Evolutionary conservation across 208 protist species (phyloP), one percentile per base, ranked within the genome.

Genomic region (Wallacemonas sp.): DNA sequence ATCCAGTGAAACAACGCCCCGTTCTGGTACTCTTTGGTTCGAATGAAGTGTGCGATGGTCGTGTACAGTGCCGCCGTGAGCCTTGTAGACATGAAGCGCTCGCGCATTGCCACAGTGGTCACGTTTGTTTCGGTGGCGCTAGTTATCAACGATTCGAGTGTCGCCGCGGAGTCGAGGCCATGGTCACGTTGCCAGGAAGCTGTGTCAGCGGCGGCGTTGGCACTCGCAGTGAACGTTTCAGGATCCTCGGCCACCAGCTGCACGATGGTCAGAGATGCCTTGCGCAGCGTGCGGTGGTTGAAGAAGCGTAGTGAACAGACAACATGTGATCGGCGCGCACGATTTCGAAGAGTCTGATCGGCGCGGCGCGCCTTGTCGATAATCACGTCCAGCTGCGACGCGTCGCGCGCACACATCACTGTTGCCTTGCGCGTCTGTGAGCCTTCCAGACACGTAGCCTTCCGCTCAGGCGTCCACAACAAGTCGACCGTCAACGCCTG

Each of bases 381-480:
- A 26, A 57, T 57, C 4, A 57, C 50, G 24, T 57, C 50, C n/a
- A 57, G 30, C 30, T 57, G 50, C 2, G 50, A 26, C 3, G 50
- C 50, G 17, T 57, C 50, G 13, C 50, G 50, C 30, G 50, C 50
- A 26, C 50, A 57, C 30, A 57, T 33, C 5, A 37, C 29, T 5
- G 30, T 57, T 3, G 50, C 50, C 29, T 33, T 57, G 30, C 32
- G 26, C 0, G 2, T 32, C 3, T n/a, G n/a, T n/a, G n/a, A n/a
- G n/a, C n/a, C n/a, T n/a, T n/a, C n/a, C n/a, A n/a, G n/a, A n/a
- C n/a, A n/a, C n/a, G n/a, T n/a, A n/a, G n/a, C n/a, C n/a, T n/a
- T n/a, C n/a, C n/a, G n/a, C n/a, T n/a, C 45, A 8, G 26, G 24
- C 6, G 50, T 24, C 50, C 50, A 57, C n/a, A 77, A 68, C 24